Evolutionary conservation across 345 rosid genomes (phyloP).

Genomic region (Boechera stricta): DNA sequence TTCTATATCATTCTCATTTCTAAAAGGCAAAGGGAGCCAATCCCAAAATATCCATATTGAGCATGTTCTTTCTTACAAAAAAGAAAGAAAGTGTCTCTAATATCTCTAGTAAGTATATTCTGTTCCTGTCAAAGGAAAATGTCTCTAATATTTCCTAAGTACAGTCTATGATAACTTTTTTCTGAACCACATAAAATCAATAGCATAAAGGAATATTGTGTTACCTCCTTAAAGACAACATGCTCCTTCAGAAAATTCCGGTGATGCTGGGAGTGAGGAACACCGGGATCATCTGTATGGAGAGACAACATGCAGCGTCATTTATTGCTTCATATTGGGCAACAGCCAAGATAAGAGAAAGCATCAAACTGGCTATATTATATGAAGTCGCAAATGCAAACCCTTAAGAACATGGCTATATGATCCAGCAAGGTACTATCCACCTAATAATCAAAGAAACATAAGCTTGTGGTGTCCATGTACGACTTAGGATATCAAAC

Average conservation of each 20-base stretch:
- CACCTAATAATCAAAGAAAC: constrained; percentile 24
- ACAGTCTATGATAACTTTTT: constrained; percentile 14
- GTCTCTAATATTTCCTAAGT: constrained; percentile 2
- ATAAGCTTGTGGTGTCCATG: constrained; percentile 10
- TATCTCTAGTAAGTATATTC: constrained; percentile 9
- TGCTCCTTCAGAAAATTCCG: constrained; percentile 90
- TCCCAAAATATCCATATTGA: constrained; percentile 3
- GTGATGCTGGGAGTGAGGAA: constrained; percentile 74
- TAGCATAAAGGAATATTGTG: constrained; percentile 10
- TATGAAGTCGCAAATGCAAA: background rate
- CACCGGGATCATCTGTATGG: constrained; percentile 87
- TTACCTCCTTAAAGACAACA: constrained; percentile 96
- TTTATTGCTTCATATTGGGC: constrained; percentile 25
- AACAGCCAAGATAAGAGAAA: constrained; percentile 23
- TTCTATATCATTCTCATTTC: constrained; percentile 4
- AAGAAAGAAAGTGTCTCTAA: background rate
- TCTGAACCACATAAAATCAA: constrained; percentile 18
- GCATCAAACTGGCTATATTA: constrained; percentile 12
- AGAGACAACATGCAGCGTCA: constrained; percentile 24
- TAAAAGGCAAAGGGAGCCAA: constrained; percentile 16
- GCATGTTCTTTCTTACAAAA: constrained; percentile 9
- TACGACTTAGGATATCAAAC: constrained; percentile 31
- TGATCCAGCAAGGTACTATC: constrained; percentile 1
- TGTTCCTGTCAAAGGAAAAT: background rate
- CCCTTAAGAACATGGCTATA: constrained; percentile 22